Evolutionary conservation across 208 protist species (phyloP).

Genomic region (Trypanosoma melophagium): DNA sequence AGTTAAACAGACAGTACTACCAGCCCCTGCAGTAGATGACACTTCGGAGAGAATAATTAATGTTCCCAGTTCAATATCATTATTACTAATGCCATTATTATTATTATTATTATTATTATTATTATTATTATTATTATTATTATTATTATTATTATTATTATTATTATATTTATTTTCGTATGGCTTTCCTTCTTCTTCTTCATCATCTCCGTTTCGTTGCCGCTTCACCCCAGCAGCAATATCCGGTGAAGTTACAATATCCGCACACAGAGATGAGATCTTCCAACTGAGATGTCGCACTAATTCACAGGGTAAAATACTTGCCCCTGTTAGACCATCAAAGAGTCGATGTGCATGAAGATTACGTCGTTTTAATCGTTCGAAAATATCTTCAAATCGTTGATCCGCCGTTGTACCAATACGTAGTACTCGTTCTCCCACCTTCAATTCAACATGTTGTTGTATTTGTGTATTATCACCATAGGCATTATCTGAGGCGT

Average conservation of each 20-base stretch:
- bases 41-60: conserved; percentile 17
- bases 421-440: conserved; percentile 24
- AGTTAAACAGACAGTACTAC: conserved; percentile 13
- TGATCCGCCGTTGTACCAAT: conserved; percentile 19
- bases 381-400: conserved; percentile 26
- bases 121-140: too few relatives aligned
- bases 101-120: background rate
- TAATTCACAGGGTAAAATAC: conserved; percentile 59
- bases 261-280: conserved; percentile 21
- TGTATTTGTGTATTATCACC: background rate
- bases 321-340: conserved; percentile 48
- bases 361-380: conserved; percentile 26
- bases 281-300: conserved; percentile 27
- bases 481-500: conserved; percentile 10
- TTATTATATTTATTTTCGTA: background rate
- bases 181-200: background rate
- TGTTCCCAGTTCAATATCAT: conserved; percentile 1
- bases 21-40: conserved; percentile 2
- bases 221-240: background rate
- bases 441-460: conserved; percentile 28
- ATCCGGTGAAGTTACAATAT: conserved; percentile 2
- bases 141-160: too few relatives aligned
- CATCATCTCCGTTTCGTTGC: conserved; percentile 1
- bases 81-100: background rate
- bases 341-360: conserved; percentile 32